Evolutionary conservation across 2,329 filamentous ascomycete species (phyloP).

Genomic region (Penicillium sp.): DNA sequence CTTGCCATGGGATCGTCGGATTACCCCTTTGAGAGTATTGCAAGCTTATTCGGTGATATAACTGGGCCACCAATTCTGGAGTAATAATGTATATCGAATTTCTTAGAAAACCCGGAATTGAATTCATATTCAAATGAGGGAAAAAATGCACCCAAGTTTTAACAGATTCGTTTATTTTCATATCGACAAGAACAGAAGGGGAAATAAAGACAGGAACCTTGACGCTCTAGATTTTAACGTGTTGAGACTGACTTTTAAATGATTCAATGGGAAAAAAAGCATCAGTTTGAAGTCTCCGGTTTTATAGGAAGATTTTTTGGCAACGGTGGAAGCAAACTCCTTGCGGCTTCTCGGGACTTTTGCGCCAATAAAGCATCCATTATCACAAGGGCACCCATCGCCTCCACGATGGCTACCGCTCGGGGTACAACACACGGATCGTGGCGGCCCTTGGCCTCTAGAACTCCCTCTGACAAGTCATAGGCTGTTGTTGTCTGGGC

Average conservation of each 20-base stretch:
- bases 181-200: not conserved
- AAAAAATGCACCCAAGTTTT: not conserved
- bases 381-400: constrained; percentile 82
- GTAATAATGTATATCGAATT: not conserved
- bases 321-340: constrained; percentile 43
- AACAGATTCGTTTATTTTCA: not conserved
- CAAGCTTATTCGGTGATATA: constrained; percentile 32
- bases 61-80: not conserved
- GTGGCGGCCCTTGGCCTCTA: constrained; percentile 90
- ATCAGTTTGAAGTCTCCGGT: constrained; percentile 11
- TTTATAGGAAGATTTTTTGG: constrained; percentile 32
- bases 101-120: not conserved
- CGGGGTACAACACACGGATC: constrained; percentile 90
- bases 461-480: constrained; percentile 67
- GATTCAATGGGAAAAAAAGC: not conserved
- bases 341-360: constrained; percentile 57
- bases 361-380: constrained; percentile 86
- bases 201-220: not conserved
- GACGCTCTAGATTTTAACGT: not conserved
- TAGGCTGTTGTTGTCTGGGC: constrained; percentile 81
- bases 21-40: constrained; percentile 34
- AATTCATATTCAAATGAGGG: not conserved
- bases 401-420: constrained; percentile 69
- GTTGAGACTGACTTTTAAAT: not conserved
- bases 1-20: constrained; percentile 35